Base-by-base conservation (phyloP, 495 filamentous ascomycete genomes). In the Clavariopsis aquatica region DNA sequence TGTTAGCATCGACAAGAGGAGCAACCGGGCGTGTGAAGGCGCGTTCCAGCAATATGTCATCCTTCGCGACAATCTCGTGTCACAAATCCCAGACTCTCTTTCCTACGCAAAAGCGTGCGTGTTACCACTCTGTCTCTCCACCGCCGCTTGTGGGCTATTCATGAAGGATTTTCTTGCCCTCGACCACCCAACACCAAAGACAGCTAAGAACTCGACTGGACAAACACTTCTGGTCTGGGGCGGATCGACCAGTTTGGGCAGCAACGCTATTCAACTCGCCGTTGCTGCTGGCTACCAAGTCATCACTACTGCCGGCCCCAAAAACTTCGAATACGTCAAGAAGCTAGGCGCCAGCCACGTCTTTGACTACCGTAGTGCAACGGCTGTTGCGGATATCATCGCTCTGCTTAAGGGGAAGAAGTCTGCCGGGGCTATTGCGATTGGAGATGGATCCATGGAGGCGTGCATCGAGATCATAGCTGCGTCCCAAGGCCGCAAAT, bases 1-100 rank as follows among this genome's bases (percentile, higher is more conserved):
- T 31, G 68, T 52, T 22, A 45, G 58, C 20, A 19, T 45, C 13
- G 56, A 47, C 23, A 49, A 59, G 45, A 22, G 27, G n/a, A 52
- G 46, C 28, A 61, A 61, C 8, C 36, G 58, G 5, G 26, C 26
- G 15, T 19, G 19, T 22, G 58, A 61, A 22, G 38, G 60, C 8
- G 78, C 65, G 0, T 80, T 79, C 57, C 78, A 82, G 64, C 28
- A 74, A 10, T 81, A 78, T 62, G 72, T 71, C 9, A 70, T 77
- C 20, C 41, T 80, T 6, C 64, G 67, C 9, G 60, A 56, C 0
- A 38, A 47, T n/a, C 29, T 76, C 53, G 57, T 69, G 0, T n/a
- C 73, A 0, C 45, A 22, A n/a, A 61, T 84, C 22, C 79, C 81
- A 0, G 73, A 73, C 24, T 49, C 64, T 13, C 57, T 83, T 24